Base-by-base conservation (phyloP, 495 filamentous ascomycete species). In the Penicillium egyptiacum region DNA sequence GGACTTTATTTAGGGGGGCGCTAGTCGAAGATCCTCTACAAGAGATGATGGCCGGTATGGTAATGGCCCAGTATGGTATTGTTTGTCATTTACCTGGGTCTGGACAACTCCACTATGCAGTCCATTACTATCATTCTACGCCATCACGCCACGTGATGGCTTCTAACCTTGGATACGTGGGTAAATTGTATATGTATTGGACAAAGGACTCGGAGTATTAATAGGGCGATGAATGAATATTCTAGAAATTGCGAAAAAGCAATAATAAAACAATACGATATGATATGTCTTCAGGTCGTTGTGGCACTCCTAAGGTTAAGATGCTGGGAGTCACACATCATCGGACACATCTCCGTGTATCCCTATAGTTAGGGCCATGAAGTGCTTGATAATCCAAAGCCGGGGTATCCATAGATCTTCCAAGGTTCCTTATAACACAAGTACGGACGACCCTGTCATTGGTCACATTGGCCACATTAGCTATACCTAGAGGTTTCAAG, bases 21-120 rank as follows among this genome's bases (percentile, higher is more conserved):
- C 50, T 53, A 53, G 43, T 55, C 53, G 53, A 26, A 46, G 53
- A 55, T 55, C 53, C 30, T 55, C 42, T 43, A 33, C 17, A 48
- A 48, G 14, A 11, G 44, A 28, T n/a, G 20, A 47, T 47, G 44
- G 16, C 23, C 23, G 4, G 26, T 48, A 19, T 12, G 45, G 53
- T 55, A 45, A 25, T 23, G 20, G 10, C 5, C 49, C 14, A 31
- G 37, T 51, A 50, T 28, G 30, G 72, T 69, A 60, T 56, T 55
- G 67, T 69, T 66, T 20, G 31, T 58, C 65, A 31, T 35, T 54
- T 55, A 46, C 43, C 14, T 8, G 6, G 28, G 52, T 55, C 42
- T 46, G 52, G 52, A n/a, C 28, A 46, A 4, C 7, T 19, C 14
- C 5, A 39, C n/a, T 39, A 3, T 17, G 35, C n/a, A n/a, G 35